A percentile compares a stretch with the other conserved stretches of the same genome.
phyloP scores from a whole-genome alignment of 2,329 filamentous ascomycete genomes.

The Penicillium sp. region DNA sequence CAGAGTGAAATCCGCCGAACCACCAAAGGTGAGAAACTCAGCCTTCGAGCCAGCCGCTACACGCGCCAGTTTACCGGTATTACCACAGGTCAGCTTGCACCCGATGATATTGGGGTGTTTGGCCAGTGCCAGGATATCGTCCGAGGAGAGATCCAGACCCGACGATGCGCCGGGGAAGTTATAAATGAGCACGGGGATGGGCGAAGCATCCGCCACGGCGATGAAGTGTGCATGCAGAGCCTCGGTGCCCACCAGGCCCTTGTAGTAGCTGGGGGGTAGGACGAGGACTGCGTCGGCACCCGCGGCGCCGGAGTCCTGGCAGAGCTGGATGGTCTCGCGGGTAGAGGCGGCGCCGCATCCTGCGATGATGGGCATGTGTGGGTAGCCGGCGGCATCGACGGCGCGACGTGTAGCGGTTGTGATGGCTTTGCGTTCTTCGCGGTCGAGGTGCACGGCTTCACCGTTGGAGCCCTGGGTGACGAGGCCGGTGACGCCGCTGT shows the following conservation, averaged over 20 bases:
- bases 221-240: slow-evolving; percentile 69
- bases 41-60: slow-evolving; percentile 57
- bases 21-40: slow-evolving; percentile 82
- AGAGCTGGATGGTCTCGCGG: slow-evolving; percentile 72
- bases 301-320: slow-evolving; percentile 69
- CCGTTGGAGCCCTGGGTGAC: slow-evolving; percentile 83
- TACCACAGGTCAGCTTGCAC: slow-evolving; percentile 75
- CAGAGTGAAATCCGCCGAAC: slow-evolving; percentile 85
- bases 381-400: slow-evolving; percentile 69
- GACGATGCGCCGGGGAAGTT: slow-evolving; percentile 73
- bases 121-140: slow-evolving; percentile 65
- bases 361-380: slow-evolving; percentile 73
- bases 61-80: slow-evolving; percentile 73
- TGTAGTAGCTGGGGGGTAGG: slow-evolving; percentile 78
- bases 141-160: slow-evolving; percentile 71
- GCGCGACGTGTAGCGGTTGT: slow-evolving; percentile 73
- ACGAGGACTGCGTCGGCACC: slow-evolving; percentile 79
- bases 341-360: slow-evolving; percentile 77
- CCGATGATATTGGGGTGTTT: slow-evolving; percentile 70
- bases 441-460: slow-evolving; percentile 79
- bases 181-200: slow-evolving; percentile 72
- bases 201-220: slow-evolving; percentile 65
- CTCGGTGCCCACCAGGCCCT: slow-evolving; percentile 66
- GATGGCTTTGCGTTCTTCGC: slow-evolving; percentile 71
- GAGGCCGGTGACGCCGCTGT: slow-evolving; percentile 73